Conservation (phyloP, 1,284 basidiomycete species). For the Chalciporus sp. region DNA sequence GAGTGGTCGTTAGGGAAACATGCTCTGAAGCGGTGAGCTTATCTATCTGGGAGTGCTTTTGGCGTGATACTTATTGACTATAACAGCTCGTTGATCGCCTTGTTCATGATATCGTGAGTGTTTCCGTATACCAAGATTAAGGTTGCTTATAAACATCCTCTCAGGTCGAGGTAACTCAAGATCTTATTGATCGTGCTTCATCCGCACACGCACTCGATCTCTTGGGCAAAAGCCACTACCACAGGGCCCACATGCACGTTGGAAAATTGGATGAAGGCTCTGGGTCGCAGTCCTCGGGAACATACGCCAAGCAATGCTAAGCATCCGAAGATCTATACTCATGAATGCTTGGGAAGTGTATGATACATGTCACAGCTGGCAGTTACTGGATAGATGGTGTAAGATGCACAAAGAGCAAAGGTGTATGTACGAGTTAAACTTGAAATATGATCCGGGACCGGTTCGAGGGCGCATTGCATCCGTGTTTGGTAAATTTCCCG, state of each 20-base stretch:
- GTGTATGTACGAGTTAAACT: no score
- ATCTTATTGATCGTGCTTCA: slow-evolving; percentile 47
- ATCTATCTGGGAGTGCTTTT: not conserved
- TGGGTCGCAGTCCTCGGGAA: slow-evolving; percentile 53
- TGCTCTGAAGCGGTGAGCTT: slow-evolving; percentile 55
- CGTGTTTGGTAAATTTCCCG: not conserved
- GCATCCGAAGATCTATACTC: not conserved
- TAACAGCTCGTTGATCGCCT: slow-evolving; percentile 64
- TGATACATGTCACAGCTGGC: slow-evolving; percentile 5
- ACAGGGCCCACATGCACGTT: slow-evolving; percentile 36
- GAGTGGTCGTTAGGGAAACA: slow-evolving; percentile 85
- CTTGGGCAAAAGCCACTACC: slow-evolving; percentile 36
- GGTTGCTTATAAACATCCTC: not conserved
- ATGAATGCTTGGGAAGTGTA: not conserved
- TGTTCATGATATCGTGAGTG: slow-evolving; percentile 60
- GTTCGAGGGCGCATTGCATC: no score
- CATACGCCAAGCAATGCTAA: slow-evolving; percentile 69
- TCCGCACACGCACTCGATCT: slow-evolving; percentile 54
- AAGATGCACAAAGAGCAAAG: not conserved
- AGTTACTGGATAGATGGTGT: not conserved
- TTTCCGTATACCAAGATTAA: not conserved
- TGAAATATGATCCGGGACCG: no score
- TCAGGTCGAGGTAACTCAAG: slow-evolving; percentile 64
- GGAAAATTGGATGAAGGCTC: slow-evolving; percentile 47
- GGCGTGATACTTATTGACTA: slow-evolving; percentile 3